Evolutionary conservation across 352 stramenopile genomes (phyloP), one percentile per base, ranked within the genome.

Genomic region (Pythium brachiatum): DNA sequence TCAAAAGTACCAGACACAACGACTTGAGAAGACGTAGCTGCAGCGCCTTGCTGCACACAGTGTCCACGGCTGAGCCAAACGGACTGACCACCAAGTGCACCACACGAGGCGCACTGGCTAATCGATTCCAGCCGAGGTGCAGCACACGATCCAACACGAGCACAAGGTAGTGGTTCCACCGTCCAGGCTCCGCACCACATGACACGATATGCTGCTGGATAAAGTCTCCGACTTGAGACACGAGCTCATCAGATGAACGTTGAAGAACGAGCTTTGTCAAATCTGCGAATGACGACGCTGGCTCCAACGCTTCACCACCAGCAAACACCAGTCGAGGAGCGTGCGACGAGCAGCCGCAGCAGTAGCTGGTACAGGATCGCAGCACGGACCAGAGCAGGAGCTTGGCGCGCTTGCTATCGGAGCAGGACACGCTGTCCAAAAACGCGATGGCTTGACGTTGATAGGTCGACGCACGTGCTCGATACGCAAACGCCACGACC

Each of bases 361-460:
- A 90, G 26, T 77, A 62, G 36, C 66, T 78, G 2, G 80, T 88
- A 39, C 82, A 92, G 36, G 83, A 72, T 29, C 81, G 68, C 23
- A 92, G 31, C 41, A 88, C 55, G 29, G 69, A 55, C 82, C 80
- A 91, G 25, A 89, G 53, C 57, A 29, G 36, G 36, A 50, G 61
- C 39, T 50, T 48, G 4, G 27, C 44, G n/a, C 27, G 38, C n/a
- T 29, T 27, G 16, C 4, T 18, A n/a, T 62, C 41, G 2, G n/a
- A 39, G 2, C 11, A 6, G 11, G 53, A 62, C 7, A 62, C 36
- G 20, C 43, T 51, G 25, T 62, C 18, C 2, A 68, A 46, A 4
- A 68, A 41, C 1, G 60, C 65, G 15, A 88, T 70, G 3, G 55
- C 53, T 46, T 38, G 18, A 7, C 47, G 53, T 15, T 46, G 46